Evolutionary conservation across 1,284 basidiomycete genomes (phyloP), one percentile per base, ranked within the genome.

Genomic region (Malassezia psittaci): DNA sequence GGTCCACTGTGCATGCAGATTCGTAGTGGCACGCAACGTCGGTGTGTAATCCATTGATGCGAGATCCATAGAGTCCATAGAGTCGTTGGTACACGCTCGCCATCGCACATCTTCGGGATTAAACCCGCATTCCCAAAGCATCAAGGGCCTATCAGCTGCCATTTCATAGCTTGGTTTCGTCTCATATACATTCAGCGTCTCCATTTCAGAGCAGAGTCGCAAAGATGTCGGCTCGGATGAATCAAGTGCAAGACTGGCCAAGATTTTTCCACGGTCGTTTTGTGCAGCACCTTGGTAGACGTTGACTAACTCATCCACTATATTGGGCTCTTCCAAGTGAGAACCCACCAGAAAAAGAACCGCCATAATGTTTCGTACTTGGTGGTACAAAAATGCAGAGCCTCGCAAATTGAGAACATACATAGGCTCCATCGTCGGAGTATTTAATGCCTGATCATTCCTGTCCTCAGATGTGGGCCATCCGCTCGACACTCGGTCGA

Each of bases 331-430:
- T 73, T 99, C 94, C 38, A 91, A 79, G 0, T 85, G 81, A 0
- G 85, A 77, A 5, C 93, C 93, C 48, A 96, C 82, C 51, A 96
- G 82, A 76, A 98, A 88, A 13, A 98, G 80, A 45, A 94, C 76
- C 2, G 88, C 87, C 82, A 96, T 87, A 75, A 96, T 96, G 74
- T 96, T 89, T 40, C 93, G 82, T 11, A 98, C 94, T 79, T 96
- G 93, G 76, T 99, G 90, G 77, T 94, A 98, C 40, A 98, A 78
- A 74, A 96, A 96, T 0, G 90, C 91, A 0, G 81, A 85, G 1
- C 91, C 91, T 39, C 86, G 78, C 36, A 96, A 82, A 74, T 96
- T 87, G 64, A 96, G 81, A 24, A 91, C 87, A 66, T 84, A 83
- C 66, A 68, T 69, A 13, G 52, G 49, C 33, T 51, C 48, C 24